Percentiles rank a stretch among this genome's conserved stretches.
phyloP scores from a whole-genome alignment of 495 filamentous ascomycete species.

The Penicillium canescens region DNA sequence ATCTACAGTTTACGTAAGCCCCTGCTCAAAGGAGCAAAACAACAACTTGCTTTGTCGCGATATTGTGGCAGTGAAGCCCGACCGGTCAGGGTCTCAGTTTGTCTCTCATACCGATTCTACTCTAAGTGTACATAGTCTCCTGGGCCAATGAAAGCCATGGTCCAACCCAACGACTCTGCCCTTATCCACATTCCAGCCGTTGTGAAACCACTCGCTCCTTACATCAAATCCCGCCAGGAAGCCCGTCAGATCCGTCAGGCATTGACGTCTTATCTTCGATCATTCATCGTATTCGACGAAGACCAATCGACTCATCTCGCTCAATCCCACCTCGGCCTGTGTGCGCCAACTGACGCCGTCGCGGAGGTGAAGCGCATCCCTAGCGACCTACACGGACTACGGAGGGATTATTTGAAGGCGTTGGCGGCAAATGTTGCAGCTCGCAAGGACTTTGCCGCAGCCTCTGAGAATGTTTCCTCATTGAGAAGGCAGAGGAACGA shows the following conservation, averaged over 20 bases:
- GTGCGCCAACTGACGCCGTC: constrained; percentile 36
- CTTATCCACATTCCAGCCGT: constrained; percentile 42
- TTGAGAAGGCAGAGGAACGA: constrained; percentile 20
- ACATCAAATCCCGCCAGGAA: constrained; percentile 46
- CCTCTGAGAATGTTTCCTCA: constrained; percentile 28
- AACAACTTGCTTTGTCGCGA: constrained; percentile 9
- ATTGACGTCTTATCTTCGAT: constrained; percentile 43
- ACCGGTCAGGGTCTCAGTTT: constrained; percentile 2
- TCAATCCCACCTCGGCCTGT: constrained; percentile 38
- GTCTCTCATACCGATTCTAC: neutral
- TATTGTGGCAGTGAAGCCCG: constrained; percentile 4
- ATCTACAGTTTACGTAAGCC: constrained; percentile 24
- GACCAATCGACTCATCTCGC: constrained; percentile 18
- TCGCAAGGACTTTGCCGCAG: constrained; percentile 43
- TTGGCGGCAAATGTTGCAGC: constrained; percentile 59
- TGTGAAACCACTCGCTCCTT: constrained; percentile 43
- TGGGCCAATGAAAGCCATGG: constrained; percentile 25
- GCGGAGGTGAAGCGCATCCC: constrained; percentile 40
- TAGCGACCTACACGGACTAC: constrained; percentile 36
- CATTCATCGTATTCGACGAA: constrained; percentile 39
- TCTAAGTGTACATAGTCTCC: neutral
- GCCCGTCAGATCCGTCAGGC: constrained; percentile 46
- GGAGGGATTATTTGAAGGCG: constrained; percentile 57
- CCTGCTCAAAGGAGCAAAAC: constrained; percentile 15
- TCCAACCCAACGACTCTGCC: constrained; percentile 13